These are phyloP conservation scores for Batrachochytrium dendrobatidis DNA, from an alignment of 371 early-diverging fungal species.

Conservation along the genomic window DNA sequence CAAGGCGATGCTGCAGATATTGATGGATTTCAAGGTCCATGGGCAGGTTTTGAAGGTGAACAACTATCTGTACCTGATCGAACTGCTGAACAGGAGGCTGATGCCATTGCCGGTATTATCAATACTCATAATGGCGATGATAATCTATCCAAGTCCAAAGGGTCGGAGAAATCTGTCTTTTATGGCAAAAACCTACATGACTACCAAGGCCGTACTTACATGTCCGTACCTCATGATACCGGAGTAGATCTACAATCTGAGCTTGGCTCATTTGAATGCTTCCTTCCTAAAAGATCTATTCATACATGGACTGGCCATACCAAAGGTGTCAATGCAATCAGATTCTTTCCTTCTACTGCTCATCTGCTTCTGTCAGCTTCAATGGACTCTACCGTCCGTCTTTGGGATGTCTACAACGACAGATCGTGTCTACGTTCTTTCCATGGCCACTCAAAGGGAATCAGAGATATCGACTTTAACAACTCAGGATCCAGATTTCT, in stretches of 20 bases:
- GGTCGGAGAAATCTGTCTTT: conserved; percentile 60
- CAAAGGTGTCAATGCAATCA: conserved; percentile 84
- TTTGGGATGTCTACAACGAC: conserved; percentile 92
- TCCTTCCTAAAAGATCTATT: conserved; percentile 73
- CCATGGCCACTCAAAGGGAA: conserved; percentile 86
- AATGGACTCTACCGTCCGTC: conserved; percentile 88
- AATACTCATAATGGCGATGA: conserved; percentile 2
- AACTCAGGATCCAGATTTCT: conserved; percentile 80
- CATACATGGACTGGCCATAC: conserved; percentile 92
- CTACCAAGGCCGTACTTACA: conserved; percentile 89
- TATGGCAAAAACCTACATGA: conserved; percentile 74
- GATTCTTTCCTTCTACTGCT: conserved; percentile 82
- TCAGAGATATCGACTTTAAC: conserved; percentile 85
- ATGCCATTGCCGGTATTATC: conserved; percentile 5
- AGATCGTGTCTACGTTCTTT: conserved; percentile 75
- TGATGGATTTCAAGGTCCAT: conserved; percentile 87
- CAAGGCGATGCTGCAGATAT: conserved; percentile 71
- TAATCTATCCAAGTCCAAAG: conserved; percentile 11
- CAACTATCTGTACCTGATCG: conserved; percentile 30
- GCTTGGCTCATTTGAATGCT: conserved; percentile 70
- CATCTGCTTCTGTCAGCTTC: conserved; percentile 85
- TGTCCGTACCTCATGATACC: conserved; percentile 86
- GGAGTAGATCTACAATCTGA: conserved; percentile 60
- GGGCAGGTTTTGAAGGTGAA: conserved; percentile 91
- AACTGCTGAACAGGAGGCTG: conserved; percentile 13